Evolutionary conservation across 306 rosid genomes (phyloP), one percentile per base, ranked within the genome.

Genomic region (Acacia confusa): DNA sequence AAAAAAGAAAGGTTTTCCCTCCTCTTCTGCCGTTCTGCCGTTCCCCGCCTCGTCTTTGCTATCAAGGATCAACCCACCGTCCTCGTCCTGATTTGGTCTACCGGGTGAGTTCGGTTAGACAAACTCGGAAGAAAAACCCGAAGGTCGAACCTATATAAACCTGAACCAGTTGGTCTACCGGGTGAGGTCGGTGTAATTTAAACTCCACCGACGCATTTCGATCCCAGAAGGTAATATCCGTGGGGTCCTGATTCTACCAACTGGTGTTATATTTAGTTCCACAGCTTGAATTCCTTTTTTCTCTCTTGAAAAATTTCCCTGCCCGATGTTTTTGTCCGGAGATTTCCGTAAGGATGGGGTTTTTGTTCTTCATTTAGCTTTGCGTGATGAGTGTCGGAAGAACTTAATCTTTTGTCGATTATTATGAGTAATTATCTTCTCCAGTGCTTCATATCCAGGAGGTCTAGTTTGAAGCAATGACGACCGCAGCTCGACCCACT

Each of bases 401-500:
- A 47, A 25, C 60, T 20, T 34, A 20, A 27, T 20, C 20, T 27
- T 47, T 7, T 40, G 16, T 45, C 3, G 13, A 27, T 71, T 22
- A 71, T 4, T n/a, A 38, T 15, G 24, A 8, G n/a, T 16, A 58
- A 25, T 28, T 12, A 25, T 50, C 76, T 44, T 71, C n/a, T 6
- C n/a, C 24, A 3, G 60, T 3, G 60, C 38, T 48, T 72, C 28
- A 30, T 52, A 70, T 70, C 25, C 13, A 9, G 17, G 34, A n/a
- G 50, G 16, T 12, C 78, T 20, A 19, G 67, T 48, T 28, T 64
- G 85, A 47, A 78, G 74, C 82, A 40, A 94, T 95, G 97, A 93
- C 97, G 47, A 95, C 97, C 38, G 99, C 98, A 0, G 98, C 99
- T 58, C 81, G 99, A 85, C 99, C 99, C 14, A 93, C 99, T 0